Conservation (phyloP, 2,329 filamentous ascomycete species). For the Ascochyta clinopodiicola region DNA sequence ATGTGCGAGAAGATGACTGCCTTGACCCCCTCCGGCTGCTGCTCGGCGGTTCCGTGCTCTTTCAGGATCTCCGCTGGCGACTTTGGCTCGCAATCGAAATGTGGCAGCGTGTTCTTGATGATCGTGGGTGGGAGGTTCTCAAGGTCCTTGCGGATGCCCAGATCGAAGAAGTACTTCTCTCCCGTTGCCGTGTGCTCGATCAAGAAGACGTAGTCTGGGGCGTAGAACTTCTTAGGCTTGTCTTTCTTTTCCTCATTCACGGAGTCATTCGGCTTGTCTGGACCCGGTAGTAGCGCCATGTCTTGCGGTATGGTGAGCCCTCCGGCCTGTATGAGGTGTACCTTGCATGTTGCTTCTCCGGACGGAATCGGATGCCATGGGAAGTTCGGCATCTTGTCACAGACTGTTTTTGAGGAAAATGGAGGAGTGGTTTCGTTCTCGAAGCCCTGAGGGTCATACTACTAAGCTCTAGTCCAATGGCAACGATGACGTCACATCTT, state of each 20-base stretch:
- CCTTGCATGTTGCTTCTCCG: conserved; percentile 32
- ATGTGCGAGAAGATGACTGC: conserved; percentile 50
- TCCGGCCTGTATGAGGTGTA: conserved; percentile 46
- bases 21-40: conserved; percentile 49
- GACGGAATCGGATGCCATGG: conserved; percentile 39
- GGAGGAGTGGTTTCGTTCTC: not conserved
- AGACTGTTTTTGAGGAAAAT: not conserved
- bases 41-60: conserved; percentile 34
- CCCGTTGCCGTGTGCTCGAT: conserved; percentile 37
- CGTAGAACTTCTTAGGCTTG: conserved; percentile 26
- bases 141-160: conserved; percentile 59
- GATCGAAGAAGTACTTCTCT: conserved; percentile 59
- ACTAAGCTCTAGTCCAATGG: not conserved
- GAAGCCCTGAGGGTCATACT: not conserved
- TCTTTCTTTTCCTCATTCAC: conserved; percentile 45
- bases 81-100: conserved; percentile 45
- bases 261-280: conserved; percentile 51
- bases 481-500: not conserved
- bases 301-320: conserved; percentile 55
- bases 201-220: conserved; percentile 43
- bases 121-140: conserved; percentile 49
- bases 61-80: conserved; percentile 37
- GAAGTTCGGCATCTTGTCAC: conserved; percentile 9
- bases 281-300: conserved; percentile 55
- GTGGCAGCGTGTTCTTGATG: conserved; percentile 50